Base-by-base conservation (phyloP, 345 rosid species). In the Gossypium mustelinum region DNA sequence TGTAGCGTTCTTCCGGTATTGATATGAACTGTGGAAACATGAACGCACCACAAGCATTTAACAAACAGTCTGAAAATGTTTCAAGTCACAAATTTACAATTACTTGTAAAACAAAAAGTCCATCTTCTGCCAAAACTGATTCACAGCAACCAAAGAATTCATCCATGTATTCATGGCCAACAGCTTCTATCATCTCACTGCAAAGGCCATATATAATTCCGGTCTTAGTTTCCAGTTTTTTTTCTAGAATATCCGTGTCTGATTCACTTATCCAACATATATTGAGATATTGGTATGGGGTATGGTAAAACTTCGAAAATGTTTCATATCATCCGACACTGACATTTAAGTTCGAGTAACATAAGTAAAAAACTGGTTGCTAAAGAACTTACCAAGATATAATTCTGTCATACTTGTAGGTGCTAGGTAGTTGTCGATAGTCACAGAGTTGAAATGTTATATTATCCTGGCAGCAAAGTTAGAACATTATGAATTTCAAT, bases 141-240 rank as follows among this genome's bases (percentile, higher is more conserved):
- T 92, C 98, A 2, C 95, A 89, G 52, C 87, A 85, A 60, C 87
- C 79, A 34, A 92, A 91, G 81, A 87, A 94, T 51, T 84, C 90
- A 69, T 91, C 98, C 94, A 94, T 89, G 78, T 78, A 94, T 78
- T 94, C 98, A 24, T 94, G 98, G 3, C 98, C 98, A 58, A 94
- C 97, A 11, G 89, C 89, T 87, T 92, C 98, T 56, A 94, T 64
- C 98, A 94, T 92, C 89, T 89, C 99, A 11, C 99, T 93, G 87
- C 47, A 79, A 47, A 72, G 52, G 17, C 25, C 76, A 58, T 59
- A 7, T 10, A 18, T 3, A 72, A 72, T 74, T 24, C 51, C 34
- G 39, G 17, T 24, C 8, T 63, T 61, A 24, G 27, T 1, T n/a
- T 41, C 41, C 41, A 34, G 41, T 34, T 34, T 34, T 34, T 34